Conservation (phyloP, 1,284 basidiomycete species). For the Naganishia sp. region DNA sequence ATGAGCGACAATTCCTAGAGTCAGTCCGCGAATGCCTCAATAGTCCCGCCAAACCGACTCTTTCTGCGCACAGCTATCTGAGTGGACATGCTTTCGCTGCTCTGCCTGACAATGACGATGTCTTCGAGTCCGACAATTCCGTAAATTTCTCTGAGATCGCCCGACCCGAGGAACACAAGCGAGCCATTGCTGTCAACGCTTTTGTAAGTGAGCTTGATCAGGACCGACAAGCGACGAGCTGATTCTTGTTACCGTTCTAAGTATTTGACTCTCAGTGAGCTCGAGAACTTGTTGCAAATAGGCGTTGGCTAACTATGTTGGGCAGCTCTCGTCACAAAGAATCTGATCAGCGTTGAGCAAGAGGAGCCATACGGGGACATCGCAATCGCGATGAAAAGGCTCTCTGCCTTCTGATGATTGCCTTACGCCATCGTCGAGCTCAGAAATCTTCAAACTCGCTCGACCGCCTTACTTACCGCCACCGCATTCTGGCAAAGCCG, state of each 20-base stretch:
- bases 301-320: not conserved
- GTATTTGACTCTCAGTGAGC: slow-evolving; percentile 19
- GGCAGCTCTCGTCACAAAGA: slow-evolving; percentile 31
- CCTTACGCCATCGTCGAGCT: too few species aligned
- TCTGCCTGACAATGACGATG: slow-evolving; percentile 13
- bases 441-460: too few species aligned
- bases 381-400: slow-evolving; percentile 23
- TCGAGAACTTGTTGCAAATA: not conserved
- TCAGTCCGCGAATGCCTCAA: not conserved
- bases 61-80: slow-evolving; percentile 16
- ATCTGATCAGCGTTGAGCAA: slow-evolving; percentile 28
- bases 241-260: not conserved
- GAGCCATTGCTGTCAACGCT: slow-evolving; percentile 24
- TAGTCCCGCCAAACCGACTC: not conserved
- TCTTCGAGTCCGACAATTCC: slow-evolving; percentile 13
- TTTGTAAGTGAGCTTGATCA: slow-evolving; percentile 18
- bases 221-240: not conserved
- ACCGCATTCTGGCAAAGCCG: too few species aligned
- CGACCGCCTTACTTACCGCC: too few species aligned
- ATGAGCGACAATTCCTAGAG: slow-evolving; percentile 30
- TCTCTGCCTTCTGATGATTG: not conserved
- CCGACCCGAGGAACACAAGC: slow-evolving; percentile 11
- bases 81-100: slow-evolving; percentile 8
- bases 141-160: slow-evolving; percentile 31
- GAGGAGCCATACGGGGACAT: slow-evolving; percentile 21